Conservation (phyloP, 148 eudicot genomes). For the Beta vulgaris region DNA sequence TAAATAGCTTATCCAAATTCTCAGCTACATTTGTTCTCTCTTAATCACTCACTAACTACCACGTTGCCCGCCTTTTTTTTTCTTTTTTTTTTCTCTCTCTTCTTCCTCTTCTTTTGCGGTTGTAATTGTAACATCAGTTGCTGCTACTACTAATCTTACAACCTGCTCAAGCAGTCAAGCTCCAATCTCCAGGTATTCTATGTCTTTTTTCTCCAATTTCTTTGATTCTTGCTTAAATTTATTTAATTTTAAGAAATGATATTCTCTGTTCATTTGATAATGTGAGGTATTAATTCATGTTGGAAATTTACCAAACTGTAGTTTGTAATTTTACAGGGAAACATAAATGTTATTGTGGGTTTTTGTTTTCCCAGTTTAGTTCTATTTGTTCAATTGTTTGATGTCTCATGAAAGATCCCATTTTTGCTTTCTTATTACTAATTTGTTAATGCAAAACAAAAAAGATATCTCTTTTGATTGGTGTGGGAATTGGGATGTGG, state of each 20-base stretch:
- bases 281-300: neutral
- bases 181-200: slow-evolving; percentile 17
- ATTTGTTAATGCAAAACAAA: neutral
- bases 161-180: no score
- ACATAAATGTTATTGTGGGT: neutral
- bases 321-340: no score
- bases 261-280: neutral
- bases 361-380: neutral
- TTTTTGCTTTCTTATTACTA: neutral
- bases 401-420: neutral
- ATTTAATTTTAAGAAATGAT: no score
- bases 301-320: no score
- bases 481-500: neutral
- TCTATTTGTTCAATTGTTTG: neutral
- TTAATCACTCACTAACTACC: slow-evolving; percentile 10
- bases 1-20: slow-evolving; percentile 15
- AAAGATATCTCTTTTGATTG: neutral
- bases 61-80: slow-evolving; percentile 28
- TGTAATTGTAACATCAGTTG: neutral
- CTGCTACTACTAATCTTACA: neutral
- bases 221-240: neutral
- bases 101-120: neutral
- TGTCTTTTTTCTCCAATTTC: neutral
- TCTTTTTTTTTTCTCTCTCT: slow-evolving; percentile 19
- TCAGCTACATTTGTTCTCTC: neutral